Evolutionary conservation across 352 stramenopile species (phyloP).

Genomic region (Globisporangium takayamanum): DNA sequence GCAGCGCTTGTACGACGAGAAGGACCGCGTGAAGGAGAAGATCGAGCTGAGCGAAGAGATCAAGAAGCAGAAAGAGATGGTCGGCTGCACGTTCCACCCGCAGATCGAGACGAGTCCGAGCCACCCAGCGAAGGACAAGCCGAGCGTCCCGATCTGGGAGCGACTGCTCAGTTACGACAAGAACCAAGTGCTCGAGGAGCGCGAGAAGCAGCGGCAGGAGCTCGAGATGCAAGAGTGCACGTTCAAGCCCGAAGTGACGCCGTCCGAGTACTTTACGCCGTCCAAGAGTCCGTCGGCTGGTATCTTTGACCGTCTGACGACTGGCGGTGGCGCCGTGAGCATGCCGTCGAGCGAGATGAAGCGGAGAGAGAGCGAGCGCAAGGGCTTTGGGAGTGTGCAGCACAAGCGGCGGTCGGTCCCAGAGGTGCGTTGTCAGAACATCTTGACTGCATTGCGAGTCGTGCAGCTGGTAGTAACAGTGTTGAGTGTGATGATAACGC

Average conservation of each 20-base stretch:
- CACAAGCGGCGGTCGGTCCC: conserved; percentile 25
- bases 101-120: conserved; percentile 40
- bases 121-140: conserved; percentile 22
- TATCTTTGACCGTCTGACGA: conserved; percentile 39
- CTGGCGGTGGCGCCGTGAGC: conserved; percentile 18
- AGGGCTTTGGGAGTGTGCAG: background rate
- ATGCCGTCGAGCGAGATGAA: conserved; percentile 25
- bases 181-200: conserved; percentile 70
- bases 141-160: conserved; percentile 60
- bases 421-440: conserved; percentile 18
- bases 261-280: conserved; percentile 32
- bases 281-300: conserved; percentile 29
- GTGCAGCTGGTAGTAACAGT: too few species aligned
- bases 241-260: conserved; percentile 77
- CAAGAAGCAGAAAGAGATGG: conserved; percentile 66
- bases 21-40: conserved; percentile 74
- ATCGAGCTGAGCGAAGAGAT: conserved; percentile 64
- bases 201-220: conserved; percentile 63
- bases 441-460: too few species aligned
- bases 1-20: conserved; percentile 74
- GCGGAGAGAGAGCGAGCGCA: conserved; percentile 21
- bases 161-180: conserved; percentile 73
- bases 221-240: conserved; percentile 73
- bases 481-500: background rate
- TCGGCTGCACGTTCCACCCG: conserved; percentile 73